A percentile compares a stretch with the other conserved stretches of the same genome.
phyloP scores from a whole-genome alignment of 2,329 filamentous ascomycete genomes.

The Calonectria henricotiae region DNA sequence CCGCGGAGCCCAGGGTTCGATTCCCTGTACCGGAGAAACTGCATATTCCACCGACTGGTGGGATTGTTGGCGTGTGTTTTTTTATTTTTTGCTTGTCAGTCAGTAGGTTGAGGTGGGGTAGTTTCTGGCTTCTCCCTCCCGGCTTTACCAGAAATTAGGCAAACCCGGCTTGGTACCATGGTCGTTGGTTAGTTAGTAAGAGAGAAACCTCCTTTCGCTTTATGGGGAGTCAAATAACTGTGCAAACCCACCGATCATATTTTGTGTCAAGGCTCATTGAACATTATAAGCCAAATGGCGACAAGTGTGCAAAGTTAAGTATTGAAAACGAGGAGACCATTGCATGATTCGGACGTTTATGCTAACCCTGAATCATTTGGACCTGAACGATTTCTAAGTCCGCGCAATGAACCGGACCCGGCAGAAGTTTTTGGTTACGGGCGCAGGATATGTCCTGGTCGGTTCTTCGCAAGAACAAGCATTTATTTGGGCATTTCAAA shows the following conservation, averaged over 20 bases:
- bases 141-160: too few relatives aligned
- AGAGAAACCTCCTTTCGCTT: neutral
- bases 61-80: too few relatives aligned
- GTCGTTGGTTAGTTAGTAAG: too few relatives aligned
- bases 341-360: slow-evolving; percentile 10
- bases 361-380: slow-evolving; percentile 32
- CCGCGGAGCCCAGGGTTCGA: slow-evolving; percentile 53
- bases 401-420: slow-evolving; percentile 18
- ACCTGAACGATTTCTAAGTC: slow-evolving; percentile 35
- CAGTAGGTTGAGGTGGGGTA: too few relatives aligned
- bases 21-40: slow-evolving; percentile 51
- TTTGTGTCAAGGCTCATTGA: neutral
- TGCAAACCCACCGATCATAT: neutral
- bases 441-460: neutral
- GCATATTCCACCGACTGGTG: too few relatives aligned
- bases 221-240: neutral
- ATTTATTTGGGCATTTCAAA: neutral
- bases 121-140: too few relatives aligned
- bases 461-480: neutral
- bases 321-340: neutral
- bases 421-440: neutral
- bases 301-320: neutral
- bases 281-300: neutral
- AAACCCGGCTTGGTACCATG: too few relatives aligned
- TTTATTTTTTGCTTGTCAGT: too few relatives aligned